Evolutionary conservation across 139 green algal species (phyloP), one percentile per base, ranked within the genome.

Genomic region (Volvox africanus): DNA sequence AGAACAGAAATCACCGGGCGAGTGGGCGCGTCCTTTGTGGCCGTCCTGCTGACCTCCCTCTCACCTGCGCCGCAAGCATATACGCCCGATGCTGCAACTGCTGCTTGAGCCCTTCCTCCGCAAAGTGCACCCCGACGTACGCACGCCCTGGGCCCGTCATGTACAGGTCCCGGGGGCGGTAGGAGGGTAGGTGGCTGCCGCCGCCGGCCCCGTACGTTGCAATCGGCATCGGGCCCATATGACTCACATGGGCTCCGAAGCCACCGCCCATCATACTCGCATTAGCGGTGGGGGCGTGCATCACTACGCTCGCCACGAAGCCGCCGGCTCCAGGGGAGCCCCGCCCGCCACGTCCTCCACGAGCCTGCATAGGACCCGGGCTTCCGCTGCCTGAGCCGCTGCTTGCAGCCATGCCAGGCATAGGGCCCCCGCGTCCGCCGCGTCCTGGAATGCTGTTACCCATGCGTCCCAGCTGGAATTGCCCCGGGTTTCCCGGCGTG

Each of bases 81-180:
- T 96, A 97, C 69, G 89, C 88, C 21, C 92, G 89, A 82, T 97
- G 95, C 90, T 96, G 93, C 93, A 99, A 92, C 92, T 98, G 95
- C 80, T 96, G 89, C 44, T 95, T 77, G 78, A 99, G 82, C 18
- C 89, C 86, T 37, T 99, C 97, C 2, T 92, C 88, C 89, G 96
- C 80, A 76, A 97, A 97, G 67, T 95, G 92, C 17, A 83, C 88
- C 11, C 88, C 92, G 82, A 95, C 78, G 61, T 94, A 92, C 81
- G 91, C 88, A 32, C 93, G 93, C 21, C 94, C 95, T 0, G 83
- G 86, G 18, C 78, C 91, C 11, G 86, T 82, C 18, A 86, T 21
- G 81, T 91, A 82, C 16, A 67, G 30, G 22, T 90, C 90, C 16
- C 92, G 92, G 16, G 55, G 20, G 28, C 87, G 32, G 87, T 91